Evolutionary conservation across 345 rosid species (phyloP), one percentile per base, ranked within the genome.

Genomic region (Dimocarpus longan): DNA sequence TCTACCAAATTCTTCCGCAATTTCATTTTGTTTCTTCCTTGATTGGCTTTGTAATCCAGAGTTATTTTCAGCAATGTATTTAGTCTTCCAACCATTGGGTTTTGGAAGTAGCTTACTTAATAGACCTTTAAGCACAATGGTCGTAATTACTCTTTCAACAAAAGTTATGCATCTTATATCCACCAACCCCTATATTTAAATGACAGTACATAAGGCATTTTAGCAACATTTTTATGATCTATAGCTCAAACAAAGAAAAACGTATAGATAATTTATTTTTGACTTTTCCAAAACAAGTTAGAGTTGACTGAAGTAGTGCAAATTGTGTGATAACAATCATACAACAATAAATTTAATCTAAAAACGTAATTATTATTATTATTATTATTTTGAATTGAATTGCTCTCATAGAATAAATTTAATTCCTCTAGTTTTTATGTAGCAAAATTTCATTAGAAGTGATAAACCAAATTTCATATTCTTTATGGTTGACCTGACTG

Each of bases 161-260:
- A 95, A 95, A 68, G 93, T 60, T 78, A 93, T 89, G 75, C 98
- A 95, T 83, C 97, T 85, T n/a, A 93, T 89, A 44, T 91, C 90
- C 81, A 85, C 72, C 74, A 68, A 62, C 62, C 78, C 79, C 98
- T 95, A 91, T 16, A 40, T 66, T 56, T 63, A 70, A n/a, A n/a
- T n/a, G 43, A 26, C n/a, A 28, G 19, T 8, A 26, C 5, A 56
- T n/a, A 66, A 60, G 32, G 19, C n/a, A 75, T 70, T 50, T 75
- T 39, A 68, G 67, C 59, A 73, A 68, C 32, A 73, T n/a, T 56
- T 10, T 19, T 7, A 12, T 16, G 13, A 24, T 67, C 26, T 12
- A 75, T 0, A 32, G 8, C n/a, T 19, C 22, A 28, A 39, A 59
- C 68, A 68, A 24, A 42, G 18, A 72, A 52, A 64, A 75, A 10